Evolutionary conservation across 495 filamentous ascomycete genomes (phyloP), one percentile per base, ranked within the genome.

Genomic region (Corynascus novoguineensis): DNA sequence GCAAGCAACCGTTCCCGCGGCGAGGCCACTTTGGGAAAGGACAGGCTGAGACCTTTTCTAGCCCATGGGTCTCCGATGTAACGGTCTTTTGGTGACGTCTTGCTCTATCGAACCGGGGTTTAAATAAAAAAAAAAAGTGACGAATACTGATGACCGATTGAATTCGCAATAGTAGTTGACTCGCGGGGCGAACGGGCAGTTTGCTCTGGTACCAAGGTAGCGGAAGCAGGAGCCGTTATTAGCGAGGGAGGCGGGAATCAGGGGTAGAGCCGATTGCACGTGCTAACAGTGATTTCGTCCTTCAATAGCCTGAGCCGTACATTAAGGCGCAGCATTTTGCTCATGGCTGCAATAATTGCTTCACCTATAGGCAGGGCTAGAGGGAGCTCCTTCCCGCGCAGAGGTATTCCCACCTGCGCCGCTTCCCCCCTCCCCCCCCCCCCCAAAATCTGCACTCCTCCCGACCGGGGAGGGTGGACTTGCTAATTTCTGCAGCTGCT

Each of bases 281-380:
- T 51, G 48, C 48, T 31, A 34, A 17, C 38, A 34, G 28, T 28
- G 50, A n/a, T 34, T 4, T 54, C n/a, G 7, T 40, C 19, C 27
- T 34, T 3, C 15, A 4, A 27, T n/a, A n/a, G n/a, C n/a, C n/a
- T n/a, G n/a, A n/a, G n/a, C n/a, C n/a, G n/a, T n/a, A n/a, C n/a
- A n/a, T n/a, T n/a, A n/a, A n/a, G n/a, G n/a, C n/a, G n/a, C n/a
- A 25, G 38, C 35, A 19, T 34, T 35, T 17, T 19, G 25, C 38
- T 54, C 51, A 28, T 53, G 7, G 6, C 10, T 31, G 29, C 37
- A 21, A 29, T 41, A 44, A 24, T 5, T 54, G 32, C 21, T 17
- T 19, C 17, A 24, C 28, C 24, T 54, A 54, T 54, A 35, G 38
- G 28, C 51, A 54, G 51, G 51, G 37, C 9, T 17, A 9, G 21